Base-by-base conservation (phyloP, 768 basidiomycete genomes). In the Sporobolomyces pararoseus region DNA sequence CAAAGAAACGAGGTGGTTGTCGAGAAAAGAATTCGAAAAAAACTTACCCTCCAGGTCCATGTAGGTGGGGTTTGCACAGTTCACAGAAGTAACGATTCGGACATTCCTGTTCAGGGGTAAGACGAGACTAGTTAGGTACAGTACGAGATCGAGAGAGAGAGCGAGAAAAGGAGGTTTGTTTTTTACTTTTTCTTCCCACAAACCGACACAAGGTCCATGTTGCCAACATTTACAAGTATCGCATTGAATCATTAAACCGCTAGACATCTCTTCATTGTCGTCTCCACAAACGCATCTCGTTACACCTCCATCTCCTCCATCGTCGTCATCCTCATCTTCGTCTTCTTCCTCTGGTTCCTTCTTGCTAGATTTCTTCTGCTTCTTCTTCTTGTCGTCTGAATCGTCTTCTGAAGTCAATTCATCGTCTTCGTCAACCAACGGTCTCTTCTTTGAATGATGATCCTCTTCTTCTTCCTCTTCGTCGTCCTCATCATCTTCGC, bases 161-260 rank as follows among this genome's bases (percentile, higher is more conserved):
- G 23, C 17, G 25, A 75, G 86, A 84, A 76, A 86, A 86, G 77
- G 89, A 87, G 39, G n/a, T 9, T 17, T 17, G 32, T 42, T 9
- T n/a, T 62, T 27, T 42, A 74, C 73, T 54, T 85, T 85, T 74
- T 89, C 87, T 79, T 76, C 78, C 75, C 79, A 79, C 37, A 89
- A 90, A 49, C 93, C 95, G 86, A 99, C 91, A 81, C 96, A 99
- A 14, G 87, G 84, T 4, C 93, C 93, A 79, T 99, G 95, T 81
- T 99, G 95, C 95, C 95, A 99, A 64, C 90, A 91, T 77, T 93
- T 90, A 83, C 95, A 99, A 51, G 84, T 87, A 81, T 98, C 95
- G 81, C 95, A 99, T 79, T 92, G 89, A 59, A 97, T 91, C 91
- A 97, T 96, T 82, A 95, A 90, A 79, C 91, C 93, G 55, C 61